These are phyloP conservation scores for Russula emetica DNA, from an alignment of 768 basidiomycete species.

Conservation along the genomic window DNA sequence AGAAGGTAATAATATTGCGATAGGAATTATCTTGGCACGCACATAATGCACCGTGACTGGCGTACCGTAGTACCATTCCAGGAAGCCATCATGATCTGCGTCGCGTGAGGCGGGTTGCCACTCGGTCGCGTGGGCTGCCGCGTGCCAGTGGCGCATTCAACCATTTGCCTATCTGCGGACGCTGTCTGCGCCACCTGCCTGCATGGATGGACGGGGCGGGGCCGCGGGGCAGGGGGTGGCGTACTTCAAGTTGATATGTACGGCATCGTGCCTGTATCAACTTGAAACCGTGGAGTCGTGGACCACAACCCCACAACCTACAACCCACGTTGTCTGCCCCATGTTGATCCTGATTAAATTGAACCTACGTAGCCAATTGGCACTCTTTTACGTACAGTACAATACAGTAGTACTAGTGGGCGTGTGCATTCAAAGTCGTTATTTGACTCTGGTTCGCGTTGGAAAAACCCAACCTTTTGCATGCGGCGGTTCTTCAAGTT, in stretches of 20 bases:
- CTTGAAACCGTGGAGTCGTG: too few species aligned
- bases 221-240: not conserved
- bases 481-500: too few species aligned
- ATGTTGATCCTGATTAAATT: not conserved
- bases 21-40: not conserved
- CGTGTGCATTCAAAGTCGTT: not conserved
- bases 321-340: not conserved
- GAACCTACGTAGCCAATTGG: not conserved
- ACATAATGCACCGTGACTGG: not conserved
- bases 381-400: not conserved
- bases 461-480: too few species aligned
- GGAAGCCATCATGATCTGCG: not conserved
- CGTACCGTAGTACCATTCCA: not conserved
- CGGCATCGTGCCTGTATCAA: not conserved
- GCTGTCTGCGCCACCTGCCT: not conserved
- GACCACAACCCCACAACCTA: too few species aligned
- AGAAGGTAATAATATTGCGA: too few species aligned
- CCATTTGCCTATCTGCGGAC: not conserved
- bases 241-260: not conserved
- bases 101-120: not conserved
- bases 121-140: not conserved
- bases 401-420: too few species aligned
- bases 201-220: not conserved
- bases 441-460: too few species aligned
- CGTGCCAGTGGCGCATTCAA: not conserved